phyloP scores from a whole-genome alignment of 2,329 filamentous ascomycete species.

The Xylaria sp. region DNA sequence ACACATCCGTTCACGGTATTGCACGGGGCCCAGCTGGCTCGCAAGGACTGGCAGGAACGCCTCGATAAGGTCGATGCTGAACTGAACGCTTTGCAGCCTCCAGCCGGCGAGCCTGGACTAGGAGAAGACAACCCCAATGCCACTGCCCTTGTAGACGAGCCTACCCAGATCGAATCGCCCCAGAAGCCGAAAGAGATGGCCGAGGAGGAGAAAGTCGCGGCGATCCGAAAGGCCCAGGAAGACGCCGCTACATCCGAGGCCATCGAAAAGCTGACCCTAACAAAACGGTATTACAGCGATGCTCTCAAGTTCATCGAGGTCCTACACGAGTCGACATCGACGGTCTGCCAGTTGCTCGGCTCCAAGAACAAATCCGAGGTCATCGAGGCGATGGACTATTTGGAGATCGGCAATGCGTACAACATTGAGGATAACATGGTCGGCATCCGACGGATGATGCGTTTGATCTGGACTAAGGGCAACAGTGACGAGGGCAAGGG shows the following conservation, averaged over 20 bases:
- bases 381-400: constrained; percentile 98
- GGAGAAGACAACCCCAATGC: constrained; percentile 67
- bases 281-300: constrained; percentile 88
- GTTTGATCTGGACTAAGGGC: constrained; percentile 98
- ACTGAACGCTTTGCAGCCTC: constrained; percentile 78
- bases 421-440: constrained; percentile 91
- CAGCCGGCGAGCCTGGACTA: constrained; percentile 72
- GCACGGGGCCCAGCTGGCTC: constrained; percentile 83
- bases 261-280: constrained; percentile 84
- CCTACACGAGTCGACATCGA: constrained; percentile 77
- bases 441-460: constrained; percentile 93
- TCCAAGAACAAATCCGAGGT: constrained; percentile 98
- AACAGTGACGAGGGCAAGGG: constrained; percentile 99
- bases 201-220: constrained; percentile 75
- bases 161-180: constrained; percentile 76
- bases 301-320: constrained; percentile 93
- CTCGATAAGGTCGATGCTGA: constrained; percentile 83
- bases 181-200: constrained; percentile 69
- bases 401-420: constrained; percentile 93
- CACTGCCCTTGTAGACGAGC: constrained; percentile 80
- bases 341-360: constrained; percentile 83
- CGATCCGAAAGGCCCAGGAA: constrained; percentile 77
- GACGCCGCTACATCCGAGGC: constrained; percentile 88
- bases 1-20: constrained; percentile 93
- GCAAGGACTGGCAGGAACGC: constrained; percentile 82